phyloP scores from a whole-genome alignment of 305 asterid genomes.

The Fraxinus xanthoxyloides region DNA sequence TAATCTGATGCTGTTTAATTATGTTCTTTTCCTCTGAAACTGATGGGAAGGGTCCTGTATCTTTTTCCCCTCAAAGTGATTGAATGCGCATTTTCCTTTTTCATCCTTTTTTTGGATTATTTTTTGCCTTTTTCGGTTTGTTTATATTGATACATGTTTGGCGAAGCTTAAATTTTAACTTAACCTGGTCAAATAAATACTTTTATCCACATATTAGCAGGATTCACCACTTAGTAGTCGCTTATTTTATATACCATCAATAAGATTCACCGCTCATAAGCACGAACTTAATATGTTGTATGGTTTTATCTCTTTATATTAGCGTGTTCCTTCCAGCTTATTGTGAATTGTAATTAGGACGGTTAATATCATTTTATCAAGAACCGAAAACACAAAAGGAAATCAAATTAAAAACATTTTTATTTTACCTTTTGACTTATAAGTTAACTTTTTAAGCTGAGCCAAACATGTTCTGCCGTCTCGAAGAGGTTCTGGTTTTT shows the following conservation, averaged over 20 bases:
- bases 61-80: background rate
- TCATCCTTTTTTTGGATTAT: background rate
- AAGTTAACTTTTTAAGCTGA: background rate
- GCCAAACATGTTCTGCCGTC: background rate
- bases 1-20: background rate
- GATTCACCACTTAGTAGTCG: background rate
- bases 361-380: background rate
- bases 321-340: background rate
- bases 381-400: background rate
- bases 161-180: background rate
- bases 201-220: background rate
- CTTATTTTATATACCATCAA: background rate
- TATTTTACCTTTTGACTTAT: background rate
- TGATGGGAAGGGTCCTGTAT: conserved; percentile 1
- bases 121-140: background rate
- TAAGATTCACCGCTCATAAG: background rate
- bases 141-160: background rate
- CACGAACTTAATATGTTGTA: background rate
- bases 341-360: background rate
- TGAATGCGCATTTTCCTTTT: background rate
- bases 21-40: background rate
- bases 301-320: background rate
- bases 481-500: background rate
- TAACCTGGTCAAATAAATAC: background rate
- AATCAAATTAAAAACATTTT: background rate